Conservation (phyloP, 148 eudicot species). For the Hydrangea macrophylla region DNA sequence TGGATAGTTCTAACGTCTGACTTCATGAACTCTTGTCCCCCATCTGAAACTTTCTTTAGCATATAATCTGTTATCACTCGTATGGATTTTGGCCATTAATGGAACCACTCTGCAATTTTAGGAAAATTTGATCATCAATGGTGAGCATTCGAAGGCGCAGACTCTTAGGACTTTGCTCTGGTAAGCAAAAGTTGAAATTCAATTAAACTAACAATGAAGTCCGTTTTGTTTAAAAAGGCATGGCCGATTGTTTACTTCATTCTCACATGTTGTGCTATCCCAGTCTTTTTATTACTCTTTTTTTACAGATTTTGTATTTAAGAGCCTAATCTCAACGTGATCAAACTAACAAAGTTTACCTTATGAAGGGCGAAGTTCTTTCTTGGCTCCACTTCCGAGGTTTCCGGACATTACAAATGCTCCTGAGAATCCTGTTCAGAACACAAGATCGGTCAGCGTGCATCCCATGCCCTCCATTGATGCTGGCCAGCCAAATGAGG, state of each 20-base stretch:
- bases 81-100: not conserved
- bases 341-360: not conserved
- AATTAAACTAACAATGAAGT: not conserved
- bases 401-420: slow-evolving; percentile 31
- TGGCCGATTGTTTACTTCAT: not conserved
- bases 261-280: not conserved
- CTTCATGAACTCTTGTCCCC: not conserved
- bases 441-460: slow-evolving; percentile 36
- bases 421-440: slow-evolving; percentile 27
- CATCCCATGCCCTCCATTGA: slow-evolving; percentile 49
- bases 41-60: not conserved
- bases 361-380: slow-evolving; percentile 45
- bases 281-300: not conserved
- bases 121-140: slow-evolving; percentile 25
- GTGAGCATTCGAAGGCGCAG: slow-evolving; percentile 20
- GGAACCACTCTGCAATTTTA: slow-evolving; percentile 5
- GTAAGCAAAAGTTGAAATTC: not conserved
- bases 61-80: not conserved
- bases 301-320: not conserved
- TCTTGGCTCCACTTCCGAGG: slow-evolving; percentile 35
- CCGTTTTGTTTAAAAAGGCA: not conserved
- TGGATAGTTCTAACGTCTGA: not conserved
- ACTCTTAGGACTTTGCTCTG: not conserved
- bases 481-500: slow-evolving; percentile 43
- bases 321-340: not conserved